phyloP scores from a whole-genome alignment of 139 green algal species.

The Spirogloea muscicola region DNA sequence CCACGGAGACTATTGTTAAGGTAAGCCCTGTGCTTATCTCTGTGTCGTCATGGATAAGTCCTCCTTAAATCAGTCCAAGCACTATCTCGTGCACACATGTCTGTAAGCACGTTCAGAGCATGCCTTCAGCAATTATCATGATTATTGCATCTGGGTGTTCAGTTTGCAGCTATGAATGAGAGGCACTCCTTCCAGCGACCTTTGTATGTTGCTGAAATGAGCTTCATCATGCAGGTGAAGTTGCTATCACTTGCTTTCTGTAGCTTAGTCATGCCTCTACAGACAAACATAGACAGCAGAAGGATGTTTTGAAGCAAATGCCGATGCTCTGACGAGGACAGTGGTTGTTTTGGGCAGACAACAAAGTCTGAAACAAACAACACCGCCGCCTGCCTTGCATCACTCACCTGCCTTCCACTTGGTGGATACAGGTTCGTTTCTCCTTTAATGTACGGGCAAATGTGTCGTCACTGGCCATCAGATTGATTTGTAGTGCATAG shows the following conservation, averaged over 20 bases:
- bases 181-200: not conserved
- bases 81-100: too few species aligned
- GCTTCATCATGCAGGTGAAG: slow-evolving; percentile 16
- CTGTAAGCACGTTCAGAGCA: too few species aligned
- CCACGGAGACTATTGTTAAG: too few species aligned
- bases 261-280: not conserved
- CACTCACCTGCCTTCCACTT: slow-evolving; percentile 14
- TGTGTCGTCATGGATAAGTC: too few species aligned
- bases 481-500: not conserved
- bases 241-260: not conserved
- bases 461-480: not conserved
- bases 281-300: not conserved
- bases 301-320: not conserved
- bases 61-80: too few species aligned
- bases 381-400: not conserved
- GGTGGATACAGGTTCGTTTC: slow-evolving; percentile 12
- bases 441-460: not conserved
- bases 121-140: too few species aligned
- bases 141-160: too few species aligned
- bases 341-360: slow-evolving; percentile 8
- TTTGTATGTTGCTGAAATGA: slow-evolving; percentile 24
- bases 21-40: not conserved
- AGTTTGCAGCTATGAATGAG: slow-evolving; percentile 19
- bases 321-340: not conserved
- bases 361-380: slow-evolving; percentile 14